Conservation (phyloP, 2,329 filamentous ascomycete genomes). For the Botrytis byssoidea region DNA sequence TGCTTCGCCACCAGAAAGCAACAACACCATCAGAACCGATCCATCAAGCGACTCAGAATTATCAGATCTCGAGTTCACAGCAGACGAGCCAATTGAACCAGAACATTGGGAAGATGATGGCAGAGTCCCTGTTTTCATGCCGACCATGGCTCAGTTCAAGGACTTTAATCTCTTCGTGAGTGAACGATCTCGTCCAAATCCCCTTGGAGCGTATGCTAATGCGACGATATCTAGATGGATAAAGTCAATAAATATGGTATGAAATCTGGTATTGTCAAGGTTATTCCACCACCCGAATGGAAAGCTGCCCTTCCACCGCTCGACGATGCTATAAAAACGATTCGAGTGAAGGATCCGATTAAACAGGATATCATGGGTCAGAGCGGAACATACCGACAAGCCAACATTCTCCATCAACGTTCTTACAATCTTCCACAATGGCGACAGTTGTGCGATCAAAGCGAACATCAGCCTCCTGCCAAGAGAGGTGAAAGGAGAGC, state of each 20-base stretch:
- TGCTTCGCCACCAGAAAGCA: constrained; percentile 64
- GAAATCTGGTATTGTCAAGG: constrained; percentile 95
- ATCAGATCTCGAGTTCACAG: constrained; percentile 56
- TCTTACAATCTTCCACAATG: constrained; percentile 97
- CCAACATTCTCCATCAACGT: constrained; percentile 93
- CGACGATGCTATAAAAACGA: constrained; percentile 83
- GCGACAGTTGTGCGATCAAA: constrained; percentile 89
- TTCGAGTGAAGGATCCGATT: constrained; percentile 94
- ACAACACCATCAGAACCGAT: constrained; percentile 58
- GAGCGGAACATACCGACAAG: constrained; percentile 92
- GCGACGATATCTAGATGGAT: constrained; percentile 53
- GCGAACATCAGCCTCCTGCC: constrained; percentile 92
- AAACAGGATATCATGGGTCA: constrained; percentile 97
- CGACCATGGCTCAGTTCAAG: constrained; percentile 91
- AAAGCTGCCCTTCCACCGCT: constrained; percentile 74
- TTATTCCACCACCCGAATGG: constrained; percentile 93
- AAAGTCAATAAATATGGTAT: constrained; percentile 92
- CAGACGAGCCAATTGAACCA: constrained; percentile 73
- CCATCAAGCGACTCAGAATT: constrained; percentile 59
- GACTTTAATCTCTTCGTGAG: constrained; percentile 88
- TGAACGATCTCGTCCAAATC: constrained; percentile 27
- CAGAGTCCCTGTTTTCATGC: constrained; percentile 89
- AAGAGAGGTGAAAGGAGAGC: constrained; percentile 78
- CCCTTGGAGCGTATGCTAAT: constrained; percentile 25
- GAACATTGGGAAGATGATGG: constrained; percentile 74